phyloP scores from a whole-genome alignment of 225 moss, liverwort and hornwort genomes.

The Straminergon stramineum region DNA sequence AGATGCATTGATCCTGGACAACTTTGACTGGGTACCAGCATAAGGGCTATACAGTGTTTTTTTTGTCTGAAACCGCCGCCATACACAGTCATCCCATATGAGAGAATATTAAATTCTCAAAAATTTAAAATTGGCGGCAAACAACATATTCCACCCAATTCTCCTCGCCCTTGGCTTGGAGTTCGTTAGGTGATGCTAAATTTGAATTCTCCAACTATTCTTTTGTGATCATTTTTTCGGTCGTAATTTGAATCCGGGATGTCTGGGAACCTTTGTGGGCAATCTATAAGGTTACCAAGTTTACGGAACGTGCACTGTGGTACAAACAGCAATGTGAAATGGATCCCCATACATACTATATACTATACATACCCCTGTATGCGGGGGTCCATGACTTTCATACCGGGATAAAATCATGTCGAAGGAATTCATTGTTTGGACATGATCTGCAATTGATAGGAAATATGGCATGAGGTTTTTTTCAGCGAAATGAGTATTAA shows the following conservation, averaged over 20 bases:
- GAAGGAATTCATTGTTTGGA: neutral
- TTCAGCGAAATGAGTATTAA: neutral
- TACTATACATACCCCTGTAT: too few relatives aligned
- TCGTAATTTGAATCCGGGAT: neutral
- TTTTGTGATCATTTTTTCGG: neutral
- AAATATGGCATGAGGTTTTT: too few relatives aligned
- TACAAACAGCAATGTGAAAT: neutral
- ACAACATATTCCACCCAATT: neutral
- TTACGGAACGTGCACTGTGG: fast-evolving
- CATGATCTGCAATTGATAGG: neutral
- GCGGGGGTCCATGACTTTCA: fast-evolving
- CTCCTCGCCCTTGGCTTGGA: too few relatives aligned
- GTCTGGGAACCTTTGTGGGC: too few relatives aligned
- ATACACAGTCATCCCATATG: too few relatives aligned
- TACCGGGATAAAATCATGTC: neutral
- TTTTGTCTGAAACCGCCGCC: too few relatives aligned
- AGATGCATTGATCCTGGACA: conserved; percentile 6
- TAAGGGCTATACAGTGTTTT: neutral
- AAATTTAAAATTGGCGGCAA: neutral
- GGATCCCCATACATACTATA: too few relatives aligned
- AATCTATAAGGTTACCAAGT: neutral
- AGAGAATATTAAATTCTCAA: too few relatives aligned
- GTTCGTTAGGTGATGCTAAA: neutral
- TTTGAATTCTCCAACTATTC: neutral
- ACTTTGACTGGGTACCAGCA: neutral